Evolutionary conservation across 345 rosid species (phyloP).

Genomic region (Sapria himalayana): DNA sequence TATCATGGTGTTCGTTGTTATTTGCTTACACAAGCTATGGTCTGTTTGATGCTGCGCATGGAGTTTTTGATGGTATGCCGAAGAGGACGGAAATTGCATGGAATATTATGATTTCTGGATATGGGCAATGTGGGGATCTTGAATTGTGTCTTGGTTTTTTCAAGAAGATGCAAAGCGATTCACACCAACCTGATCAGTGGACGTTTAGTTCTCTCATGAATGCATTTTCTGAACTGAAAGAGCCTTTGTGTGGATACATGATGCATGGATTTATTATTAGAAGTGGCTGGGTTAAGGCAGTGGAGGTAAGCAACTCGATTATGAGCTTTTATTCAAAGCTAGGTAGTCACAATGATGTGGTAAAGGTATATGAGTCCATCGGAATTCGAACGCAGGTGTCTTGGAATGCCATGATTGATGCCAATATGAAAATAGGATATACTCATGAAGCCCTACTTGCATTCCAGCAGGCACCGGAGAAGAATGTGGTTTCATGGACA

Average conservation of each 20-base stretch:
- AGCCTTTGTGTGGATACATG: conserved; percentile 21
- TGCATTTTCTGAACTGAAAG: conserved; percentile 26
- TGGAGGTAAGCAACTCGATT: conserved; percentile 41
- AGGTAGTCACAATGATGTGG: conserved; percentile 23
- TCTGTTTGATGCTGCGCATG: conserved; percentile 15
- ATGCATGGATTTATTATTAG: conserved; percentile 34
- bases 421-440: conserved; percentile 45
- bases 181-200: conserved; percentile 39
- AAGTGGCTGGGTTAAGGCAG: conserved; percentile 56
- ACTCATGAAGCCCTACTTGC: conserved; percentile 21
- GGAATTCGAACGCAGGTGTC: conserved; percentile 30
- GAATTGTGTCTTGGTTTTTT: conserved; percentile 27
- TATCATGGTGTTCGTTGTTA: conserved; percentile 71
- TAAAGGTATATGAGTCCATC: conserved; percentile 29
- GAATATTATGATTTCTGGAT: conserved; percentile 53
- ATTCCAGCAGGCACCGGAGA: conserved; percentile 28
- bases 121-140: conserved; percentile 29
- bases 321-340: conserved; percentile 49
- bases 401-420: conserved; percentile 54
- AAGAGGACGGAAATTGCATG: conserved; percentile 33
- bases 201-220: conserved; percentile 54
- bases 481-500: conserved; percentile 55
- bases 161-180: conserved; percentile 25
- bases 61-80: conserved; percentile 36
- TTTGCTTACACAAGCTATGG: conserved; percentile 32